Evolutionary conservation across 2,329 filamentous ascomycete species (phyloP), one percentile per base, ranked within the genome.

Genomic region (Penicillium glabrum): DNA sequence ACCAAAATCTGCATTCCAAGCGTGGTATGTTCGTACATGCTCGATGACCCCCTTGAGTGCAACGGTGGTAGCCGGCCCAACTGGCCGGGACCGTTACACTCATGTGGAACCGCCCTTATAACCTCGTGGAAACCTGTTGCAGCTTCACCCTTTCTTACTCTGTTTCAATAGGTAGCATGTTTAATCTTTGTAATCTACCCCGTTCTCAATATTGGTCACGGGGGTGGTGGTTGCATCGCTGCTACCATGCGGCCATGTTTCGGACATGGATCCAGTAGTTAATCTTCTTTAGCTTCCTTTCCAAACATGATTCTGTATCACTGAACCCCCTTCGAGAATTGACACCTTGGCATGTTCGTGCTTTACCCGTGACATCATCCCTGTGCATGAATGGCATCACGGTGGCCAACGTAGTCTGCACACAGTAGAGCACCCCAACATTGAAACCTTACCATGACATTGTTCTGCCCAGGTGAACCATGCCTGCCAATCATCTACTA

Each of bases 11-110:
- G 37, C 58, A 62, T 62, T 59, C 61, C 53, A 24, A 37, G 33
- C 47, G 57, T 61, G 61, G 61, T 61, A 63, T 64, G 58, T 46
- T 46, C 33, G 48, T 60, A 60, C 59, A 63, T 63, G 54, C 55
- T 59, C 57, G 48, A 67, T 67, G 60, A 55, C 61, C 63, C 62
- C 63, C 63, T 65, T 66, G 66, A 59, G 63, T 68, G 66, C 63
- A 68, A 68, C 66, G 65, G 66, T 68, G 61, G 66, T 67, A 68
- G 59, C 58, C 61, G 60, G 62, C 60, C 61, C 59, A 61, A 62
- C 55, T 57, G 58, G 54, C 44, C 56, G 61, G 63, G 59, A 67
- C 56, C 47, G 66, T 68, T 68, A 67, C 66, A 67, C 63, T 61
- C 52, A 31, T 63, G 62, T 66, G 62, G 64, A 61, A 62, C 62